These are phyloP conservation scores for Rhodotorula kratochvilovae DNA, from an alignment of 768 basidiomycete species.

Conservation along the genomic window DNA sequence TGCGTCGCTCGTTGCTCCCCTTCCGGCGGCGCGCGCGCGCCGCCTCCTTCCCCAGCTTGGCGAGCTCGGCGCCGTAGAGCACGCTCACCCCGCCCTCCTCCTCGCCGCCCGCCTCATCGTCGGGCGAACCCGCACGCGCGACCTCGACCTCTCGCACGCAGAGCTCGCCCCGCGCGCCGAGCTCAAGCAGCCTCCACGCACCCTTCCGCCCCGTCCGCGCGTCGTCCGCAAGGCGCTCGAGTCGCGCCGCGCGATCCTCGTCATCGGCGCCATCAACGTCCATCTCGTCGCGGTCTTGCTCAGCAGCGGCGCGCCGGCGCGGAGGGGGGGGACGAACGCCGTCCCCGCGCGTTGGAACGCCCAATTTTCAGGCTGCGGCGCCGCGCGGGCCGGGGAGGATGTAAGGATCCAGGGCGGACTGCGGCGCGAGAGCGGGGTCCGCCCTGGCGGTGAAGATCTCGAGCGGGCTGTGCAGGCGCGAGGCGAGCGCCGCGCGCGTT, in stretches of 20 bases:
- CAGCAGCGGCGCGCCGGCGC: no score
- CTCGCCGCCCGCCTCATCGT: not conserved
- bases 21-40: not conserved
- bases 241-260: not conserved
- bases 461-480: not conserved
- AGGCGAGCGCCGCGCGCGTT: conserved; percentile 17
- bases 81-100: not conserved
- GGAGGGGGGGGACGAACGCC: not conserved
- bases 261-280: not conserved
- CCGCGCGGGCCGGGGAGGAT: not conserved
- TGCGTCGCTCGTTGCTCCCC: not conserved
- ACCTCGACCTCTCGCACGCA: not conserved
- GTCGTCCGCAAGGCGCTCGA: not conserved
- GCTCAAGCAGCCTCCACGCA: not conserved
- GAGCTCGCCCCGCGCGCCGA: not conserved
- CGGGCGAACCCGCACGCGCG: not conserved
- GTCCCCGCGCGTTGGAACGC: not conserved
- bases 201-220: not conserved
- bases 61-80: not conserved
- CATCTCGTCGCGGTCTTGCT: not conserved
- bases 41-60: not conserved
- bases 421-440: not conserved
- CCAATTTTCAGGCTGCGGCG: not conserved
- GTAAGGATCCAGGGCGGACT: conserved; percentile 25
- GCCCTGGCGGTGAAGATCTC: conserved; percentile 6